Base-by-base conservation (phyloP, 1,284 basidiomycete genomes). In the Ganoderma sp. region DNA sequence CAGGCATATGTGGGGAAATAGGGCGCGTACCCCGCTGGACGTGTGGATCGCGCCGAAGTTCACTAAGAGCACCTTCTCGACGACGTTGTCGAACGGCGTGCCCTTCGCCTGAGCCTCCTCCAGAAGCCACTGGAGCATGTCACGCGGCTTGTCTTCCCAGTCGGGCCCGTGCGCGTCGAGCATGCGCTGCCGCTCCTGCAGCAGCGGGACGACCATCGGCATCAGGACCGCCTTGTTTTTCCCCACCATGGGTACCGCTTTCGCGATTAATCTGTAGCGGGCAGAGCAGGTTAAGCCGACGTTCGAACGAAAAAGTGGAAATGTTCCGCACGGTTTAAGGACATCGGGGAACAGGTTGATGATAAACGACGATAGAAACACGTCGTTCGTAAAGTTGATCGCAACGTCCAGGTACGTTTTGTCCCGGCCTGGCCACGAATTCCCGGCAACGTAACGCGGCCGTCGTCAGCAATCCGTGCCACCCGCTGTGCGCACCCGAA, bases 91-190 rank as follows among this genome's bases (percentile, higher is more conserved):
- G 56, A 69, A 73, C 50, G 65, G 62, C 7, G 67, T 70, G 28
- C 64, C 61, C 57, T 73, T 70, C 25, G 65, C 64, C n/a, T 67
- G 70, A 17, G 61, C 69, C 69, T 73, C 75, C n/a, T 75, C 75
- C 14, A 75, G 71, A 14, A 75, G 65, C 75, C 75, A 75, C 52
- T 70, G 71, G 0, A 75, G 65, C 37, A 74, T 2, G 62, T 75
- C 73, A n/a, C 66, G 73, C 74, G 83, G 81, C 68, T 79, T 81
- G 34, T 79, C 81, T 3, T 76, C 72, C 80, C 80, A 84, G 19
- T 81, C 76, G 19, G 74, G 67, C 0, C 84, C 84, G 57, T 79
- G 75, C 58, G 76, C 67, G 9, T 75, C 74, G 65, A 82, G 78
- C 61, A 81, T 77, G 10, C 76, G 73, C 37, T 82, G 69, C 22